Conservation (phyloP, 441 rosid species). For the Macaranga tanarius region DNA sequence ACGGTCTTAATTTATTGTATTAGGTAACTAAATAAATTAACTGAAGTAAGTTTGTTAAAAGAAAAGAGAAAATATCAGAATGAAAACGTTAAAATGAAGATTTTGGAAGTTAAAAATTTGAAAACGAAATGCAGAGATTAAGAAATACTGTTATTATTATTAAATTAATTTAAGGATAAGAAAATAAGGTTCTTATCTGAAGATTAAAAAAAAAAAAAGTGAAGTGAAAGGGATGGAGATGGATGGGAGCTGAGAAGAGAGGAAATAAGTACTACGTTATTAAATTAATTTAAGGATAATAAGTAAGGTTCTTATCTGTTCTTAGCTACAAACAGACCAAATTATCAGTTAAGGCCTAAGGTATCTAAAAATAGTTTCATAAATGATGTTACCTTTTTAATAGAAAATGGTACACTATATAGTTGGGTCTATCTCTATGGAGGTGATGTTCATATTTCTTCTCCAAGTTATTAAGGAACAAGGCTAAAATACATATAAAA, state of each 20-base stretch:
- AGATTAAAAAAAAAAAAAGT: neutral
- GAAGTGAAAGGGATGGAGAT: conserved; percentile 12
- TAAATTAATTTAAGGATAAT: too few species aligned
- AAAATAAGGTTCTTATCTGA: conserved; percentile 17
- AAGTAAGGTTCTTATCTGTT: too few species aligned
- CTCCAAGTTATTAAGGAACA: neutral
- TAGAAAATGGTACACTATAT: neutral
- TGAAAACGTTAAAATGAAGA: conserved; percentile 26
- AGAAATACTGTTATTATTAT: too few species aligned
- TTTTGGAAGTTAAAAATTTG: conserved; percentile 29
- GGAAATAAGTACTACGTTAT: too few species aligned
- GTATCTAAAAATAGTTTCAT: neutral
- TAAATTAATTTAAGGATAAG: neutral
- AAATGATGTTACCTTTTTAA: neutral
- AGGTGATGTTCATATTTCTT: neutral
- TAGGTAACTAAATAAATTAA: too few species aligned
- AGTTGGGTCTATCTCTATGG: neutral
- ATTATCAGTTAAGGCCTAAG: neutral
- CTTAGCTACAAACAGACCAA: neutral
- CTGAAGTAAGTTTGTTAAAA: neutral
- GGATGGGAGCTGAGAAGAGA: conserved; percentile 13
- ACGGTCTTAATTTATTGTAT: too few species aligned
- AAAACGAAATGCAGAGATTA: conserved; percentile 3
- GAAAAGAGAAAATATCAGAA: conserved; percentile 11
- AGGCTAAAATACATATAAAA: neutral